Evolutionary conservation across 352 stramenopile genomes (phyloP), one percentile per base, ranked within the genome.

Genomic region (Phytophthora tentaculata): DNA sequence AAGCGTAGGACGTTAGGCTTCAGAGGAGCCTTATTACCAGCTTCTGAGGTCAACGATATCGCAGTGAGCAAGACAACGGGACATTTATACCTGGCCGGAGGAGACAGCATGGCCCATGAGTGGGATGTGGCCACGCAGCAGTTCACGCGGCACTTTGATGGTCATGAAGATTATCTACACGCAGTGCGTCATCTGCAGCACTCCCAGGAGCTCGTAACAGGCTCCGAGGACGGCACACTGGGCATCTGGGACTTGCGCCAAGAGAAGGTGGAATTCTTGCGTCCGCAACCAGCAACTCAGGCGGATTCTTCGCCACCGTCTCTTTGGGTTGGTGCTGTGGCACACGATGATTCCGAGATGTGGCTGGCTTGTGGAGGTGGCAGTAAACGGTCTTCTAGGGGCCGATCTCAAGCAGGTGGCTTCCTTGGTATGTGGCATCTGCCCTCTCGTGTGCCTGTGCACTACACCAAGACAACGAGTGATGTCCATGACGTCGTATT

Each of bases 361-460:
- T 94, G 86, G 86, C 69, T 94, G 13, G 82, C 80, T 17, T 84
- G 82, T 19, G 83, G 85, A 23, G 85, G 85, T 39, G 74, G 83
- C 39, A 81, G 73, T 24, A 80, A 79, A 29, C 69, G 67, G n/a
- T 47, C 65, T 23, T 47, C 67, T 37, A 67, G 73, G 10, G 49
- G 58, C 4, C 45, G 57, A 69, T 52, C 61, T 55, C 57, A 57
- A 32, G 44, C 39, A 20, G 67, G 76, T 5, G 86, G 86, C 0
- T 94, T 92, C 61, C 37, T 92, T 6, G 74, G 83, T 47, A 88
- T 94, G 80, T 94, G 86, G 86, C 83, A 94, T 57, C 58, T 94
- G 55, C 86, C 86, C 19, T 92, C 86, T 16, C 84, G 83, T 35
- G 82, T 92, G 19, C 81, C 84, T 0, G 74, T 94, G 41, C 83